These are phyloP conservation scores for Ajuga reptans DNA, from an alignment of 305 asterid genomes.

Conservation along the genomic window DNA sequence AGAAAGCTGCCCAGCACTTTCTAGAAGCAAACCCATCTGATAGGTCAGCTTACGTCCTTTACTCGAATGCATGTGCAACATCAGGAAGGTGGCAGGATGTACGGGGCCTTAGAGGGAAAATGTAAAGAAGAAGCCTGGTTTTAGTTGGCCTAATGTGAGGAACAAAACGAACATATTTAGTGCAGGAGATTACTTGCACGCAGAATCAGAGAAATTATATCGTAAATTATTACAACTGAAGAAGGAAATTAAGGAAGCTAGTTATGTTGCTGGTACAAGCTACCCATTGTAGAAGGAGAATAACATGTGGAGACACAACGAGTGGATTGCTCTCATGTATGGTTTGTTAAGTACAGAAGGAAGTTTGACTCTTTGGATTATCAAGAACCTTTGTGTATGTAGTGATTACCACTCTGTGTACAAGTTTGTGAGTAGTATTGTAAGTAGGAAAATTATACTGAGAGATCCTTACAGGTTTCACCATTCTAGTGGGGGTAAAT, in stretches of 20 bases:
- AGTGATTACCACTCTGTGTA: slow-evolving; percentile 80
- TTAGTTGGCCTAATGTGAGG: slow-evolving; percentile 70
- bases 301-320: slow-evolving; percentile 70
- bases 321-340: slow-evolving; percentile 76
- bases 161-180: slow-evolving; percentile 48
- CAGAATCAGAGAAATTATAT: slow-evolving; percentile 38
- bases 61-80: slow-evolving; percentile 69
- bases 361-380: slow-evolving; percentile 57
- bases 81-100: slow-evolving; percentile 72
- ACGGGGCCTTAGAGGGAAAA: slow-evolving; percentile 51
- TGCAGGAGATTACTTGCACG: slow-evolving; percentile 55
- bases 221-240: slow-evolving; percentile 44
- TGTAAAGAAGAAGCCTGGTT: slow-evolving; percentile 67
- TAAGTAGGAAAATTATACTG: slow-evolving; percentile 50
- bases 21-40: slow-evolving; percentile 62
- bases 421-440: slow-evolving; percentile 54
- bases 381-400: slow-evolving; percentile 82
- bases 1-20: slow-evolving; percentile 54
- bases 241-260: slow-evolving; percentile 53
- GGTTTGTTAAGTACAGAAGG: slow-evolving; percentile 46
- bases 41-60: slow-evolving; percentile 82
- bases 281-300: slow-evolving; percentile 73
- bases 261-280: slow-evolving; percentile 65
- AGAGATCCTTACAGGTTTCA: slow-evolving; percentile 83
- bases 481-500: slow-evolving; percentile 61